phyloP scores from a whole-genome alignment of 257 asterid species.

The Plectranthus barbatus region DNA sequence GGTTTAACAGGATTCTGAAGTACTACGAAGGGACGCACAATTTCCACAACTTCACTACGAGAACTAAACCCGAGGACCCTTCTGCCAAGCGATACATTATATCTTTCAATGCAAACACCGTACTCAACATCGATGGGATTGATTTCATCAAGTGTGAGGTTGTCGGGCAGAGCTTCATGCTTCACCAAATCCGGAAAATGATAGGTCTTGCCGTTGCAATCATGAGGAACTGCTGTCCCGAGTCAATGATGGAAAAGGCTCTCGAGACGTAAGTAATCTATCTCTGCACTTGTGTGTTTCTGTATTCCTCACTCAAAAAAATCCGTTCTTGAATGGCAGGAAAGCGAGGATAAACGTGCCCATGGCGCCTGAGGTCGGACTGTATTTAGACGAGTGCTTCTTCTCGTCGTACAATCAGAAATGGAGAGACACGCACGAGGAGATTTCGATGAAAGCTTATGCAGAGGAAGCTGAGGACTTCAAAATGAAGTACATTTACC shows the following conservation, averaged over 20 bases:
- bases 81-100: conserved; percentile 70
- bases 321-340: conserved; percentile 36
- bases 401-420: conserved; percentile 75
- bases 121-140: conserved; percentile 52
- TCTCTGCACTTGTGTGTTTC: neutral
- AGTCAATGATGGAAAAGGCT: conserved; percentile 60
- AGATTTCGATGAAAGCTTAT: conserved; percentile 71
- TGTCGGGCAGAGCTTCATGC: conserved; percentile 97
- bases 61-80: conserved; percentile 94
- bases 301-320: neutral
- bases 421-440: conserved; percentile 72
- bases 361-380: conserved; percentile 99
- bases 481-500: conserved; percentile 66
- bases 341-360: conserved; percentile 72
- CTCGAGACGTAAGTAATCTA: conserved; percentile 47
- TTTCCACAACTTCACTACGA: conserved; percentile 83
- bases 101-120: conserved; percentile 58
- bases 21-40: conserved; percentile 82
- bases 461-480: conserved; percentile 67
- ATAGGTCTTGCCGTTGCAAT: conserved; percentile 92
- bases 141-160: conserved; percentile 91
- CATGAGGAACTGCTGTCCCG: conserved; percentile 74
- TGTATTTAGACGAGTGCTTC: conserved; percentile 87
- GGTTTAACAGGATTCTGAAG: conserved; percentile 71
- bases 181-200: conserved; percentile 97